phyloP scores from a whole-genome alignment of 176 grass and related monocot species.

The Tillandsia leiboldiana region DNA sequence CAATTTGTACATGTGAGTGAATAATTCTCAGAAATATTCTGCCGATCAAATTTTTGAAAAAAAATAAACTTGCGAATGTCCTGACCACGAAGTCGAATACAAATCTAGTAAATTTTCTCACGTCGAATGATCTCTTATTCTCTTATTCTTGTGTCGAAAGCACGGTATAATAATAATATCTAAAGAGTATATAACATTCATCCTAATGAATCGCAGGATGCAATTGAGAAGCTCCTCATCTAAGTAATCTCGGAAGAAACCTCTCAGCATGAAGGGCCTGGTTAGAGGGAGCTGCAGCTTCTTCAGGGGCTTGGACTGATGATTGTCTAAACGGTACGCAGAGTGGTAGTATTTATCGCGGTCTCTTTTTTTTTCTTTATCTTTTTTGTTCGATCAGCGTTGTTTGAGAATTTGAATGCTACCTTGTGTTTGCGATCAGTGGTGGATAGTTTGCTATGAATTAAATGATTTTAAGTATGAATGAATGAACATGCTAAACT shows the following conservation, averaged over 20 bases:
- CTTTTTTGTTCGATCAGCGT: background rate
- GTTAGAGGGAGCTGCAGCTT: slow-evolving; percentile 19
- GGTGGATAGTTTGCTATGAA: background rate
- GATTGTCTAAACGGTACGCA: slow-evolving; percentile 28
- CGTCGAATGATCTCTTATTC: background rate
- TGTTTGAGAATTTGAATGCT: background rate
- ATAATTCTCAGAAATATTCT: too few relatives aligned
- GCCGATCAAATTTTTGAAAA: too few relatives aligned
- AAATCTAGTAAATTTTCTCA: background rate
- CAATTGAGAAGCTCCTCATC: slow-evolving; percentile 83
- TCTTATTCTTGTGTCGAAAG: too few relatives aligned
- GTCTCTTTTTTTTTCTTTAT: slow-evolving; percentile 16
- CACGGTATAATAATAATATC: background rate
- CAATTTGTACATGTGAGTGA: too few relatives aligned
- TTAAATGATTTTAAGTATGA: too few relatives aligned
- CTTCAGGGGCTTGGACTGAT: slow-evolving; percentile 90
- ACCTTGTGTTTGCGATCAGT: background rate
- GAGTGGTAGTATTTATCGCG: slow-evolving; percentile 8
- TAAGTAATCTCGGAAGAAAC: slow-evolving; percentile 27
- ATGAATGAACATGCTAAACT: too few relatives aligned
- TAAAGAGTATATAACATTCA: too few relatives aligned
- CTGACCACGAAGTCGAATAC: too few relatives aligned
- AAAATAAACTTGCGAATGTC: too few relatives aligned
- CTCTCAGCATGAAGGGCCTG: slow-evolving; percentile 82
- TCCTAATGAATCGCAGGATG: slow-evolving; percentile 36